phyloP scores from a whole-genome alignment of 1,139 yeast genomes.

The Lodderomyces theae region DNA sequence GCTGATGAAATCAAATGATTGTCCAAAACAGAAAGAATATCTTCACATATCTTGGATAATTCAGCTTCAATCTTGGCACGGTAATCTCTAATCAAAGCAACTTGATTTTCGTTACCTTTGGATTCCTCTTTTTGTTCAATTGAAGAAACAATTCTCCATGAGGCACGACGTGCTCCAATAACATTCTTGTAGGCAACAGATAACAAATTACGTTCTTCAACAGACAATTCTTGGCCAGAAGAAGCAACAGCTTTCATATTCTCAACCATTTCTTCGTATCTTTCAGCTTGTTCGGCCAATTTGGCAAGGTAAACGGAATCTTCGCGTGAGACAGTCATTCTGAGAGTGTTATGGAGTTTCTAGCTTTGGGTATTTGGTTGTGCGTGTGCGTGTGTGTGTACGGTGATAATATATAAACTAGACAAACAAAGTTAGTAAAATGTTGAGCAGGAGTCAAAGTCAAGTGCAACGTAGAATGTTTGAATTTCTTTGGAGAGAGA shows the following conservation, averaged over 20 bases:
- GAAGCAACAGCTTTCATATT: slow-evolving; percentile 98
- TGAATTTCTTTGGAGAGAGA: too few relatives aligned
- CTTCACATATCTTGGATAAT: slow-evolving; percentile 91
- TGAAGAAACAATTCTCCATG: slow-evolving; percentile 98
- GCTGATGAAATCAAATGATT: slow-evolving; percentile 92
- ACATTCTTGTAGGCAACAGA: slow-evolving; percentile 98
- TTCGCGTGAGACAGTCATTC: slow-evolving; percentile 89
- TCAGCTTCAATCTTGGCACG: slow-evolving; percentile 93
- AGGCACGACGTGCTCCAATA: slow-evolving; percentile 98
- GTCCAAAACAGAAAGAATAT: slow-evolving; percentile 82
- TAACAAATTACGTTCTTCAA: slow-evolving; percentile 95
- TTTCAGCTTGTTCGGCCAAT: slow-evolving; percentile 99
- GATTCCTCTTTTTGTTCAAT: slow-evolving; percentile 98
- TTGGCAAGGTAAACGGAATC: slow-evolving; percentile 98
- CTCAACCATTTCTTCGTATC: slow-evolving; percentile 99
- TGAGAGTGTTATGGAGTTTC: slow-evolving; percentile 2
- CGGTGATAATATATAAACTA: too few relatives aligned
- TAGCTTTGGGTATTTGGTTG: too few relatives aligned
- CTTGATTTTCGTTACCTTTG: slow-evolving; percentile 89
- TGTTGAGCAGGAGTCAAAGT: background rate
- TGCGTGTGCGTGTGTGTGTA: background rate
- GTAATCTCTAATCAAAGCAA: slow-evolving; percentile 85
- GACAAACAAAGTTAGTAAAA: background rate
- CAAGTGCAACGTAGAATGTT: too few relatives aligned
- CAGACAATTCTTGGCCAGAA: slow-evolving; percentile 91